Percentiles rank a stretch among this genome's conserved stretches.
phyloP scores from a whole-genome alignment of 179 eudicot genomes.

The Beta macrorhiza region DNA sequence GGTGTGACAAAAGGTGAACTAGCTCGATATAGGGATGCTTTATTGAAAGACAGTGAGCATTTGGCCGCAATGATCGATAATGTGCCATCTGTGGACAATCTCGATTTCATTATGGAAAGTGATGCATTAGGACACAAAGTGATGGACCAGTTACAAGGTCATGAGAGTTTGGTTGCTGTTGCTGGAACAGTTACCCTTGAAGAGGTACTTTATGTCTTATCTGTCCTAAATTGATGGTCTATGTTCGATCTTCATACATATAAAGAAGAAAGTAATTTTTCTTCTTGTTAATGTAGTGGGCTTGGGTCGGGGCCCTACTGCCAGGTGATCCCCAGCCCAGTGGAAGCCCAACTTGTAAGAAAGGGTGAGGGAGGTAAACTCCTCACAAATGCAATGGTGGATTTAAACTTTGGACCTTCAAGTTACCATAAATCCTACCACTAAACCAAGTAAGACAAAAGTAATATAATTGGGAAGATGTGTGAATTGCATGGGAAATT shows the following conservation, averaged over 20 bases:
- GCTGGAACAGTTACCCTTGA: slow-evolving; percentile 88
- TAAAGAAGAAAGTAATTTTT: not conserved
- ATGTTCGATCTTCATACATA: not conserved
- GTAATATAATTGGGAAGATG: not conserved
- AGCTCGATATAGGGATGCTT: slow-evolving; percentile 91
- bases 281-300: too few relatives aligned
- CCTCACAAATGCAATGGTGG: too few relatives aligned
- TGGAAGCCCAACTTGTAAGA: too few relatives aligned
- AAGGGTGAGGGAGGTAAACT: too few relatives aligned
- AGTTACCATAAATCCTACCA: too few relatives aligned
- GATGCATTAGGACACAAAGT: slow-evolving; percentile 95
- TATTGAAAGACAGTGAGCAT: slow-evolving; percentile 96
- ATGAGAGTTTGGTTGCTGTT: slow-evolving; percentile 85
- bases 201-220: slow-evolving; percentile 56
- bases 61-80: slow-evolving; percentile 99
- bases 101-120: slow-evolving; percentile 97
- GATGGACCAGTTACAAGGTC: slow-evolving; percentile 98
- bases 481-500: not conserved
- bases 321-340: too few relatives aligned
- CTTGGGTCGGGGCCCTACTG: too few relatives aligned
- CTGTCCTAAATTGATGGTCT: not conserved
- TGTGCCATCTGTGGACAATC: slow-evolving; percentile 93
- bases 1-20: slow-evolving; percentile 98
- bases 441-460: too few relatives aligned
- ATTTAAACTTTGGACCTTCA: too few relatives aligned